Evolutionary conservation across 208 protist genomes (phyloP).

Genomic region (Leishmania braziliensis): DNA sequence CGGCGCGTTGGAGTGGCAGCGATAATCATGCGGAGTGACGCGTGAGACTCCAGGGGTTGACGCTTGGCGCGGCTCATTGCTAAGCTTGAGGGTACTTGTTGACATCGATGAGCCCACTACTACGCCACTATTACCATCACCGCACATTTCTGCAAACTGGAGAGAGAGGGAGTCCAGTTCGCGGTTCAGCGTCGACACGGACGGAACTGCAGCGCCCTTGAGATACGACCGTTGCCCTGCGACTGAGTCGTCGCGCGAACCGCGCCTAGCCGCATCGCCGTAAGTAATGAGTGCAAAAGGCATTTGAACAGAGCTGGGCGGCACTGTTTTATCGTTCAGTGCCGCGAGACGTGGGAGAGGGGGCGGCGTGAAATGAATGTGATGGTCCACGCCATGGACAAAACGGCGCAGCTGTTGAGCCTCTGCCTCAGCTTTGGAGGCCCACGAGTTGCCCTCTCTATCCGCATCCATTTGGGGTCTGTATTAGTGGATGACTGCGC

Average conservation of each 20-base stretch:
- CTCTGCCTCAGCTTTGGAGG: constrained; percentile 17
- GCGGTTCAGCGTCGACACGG: constrained; percentile 23
- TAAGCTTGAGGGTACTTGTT: not conserved
- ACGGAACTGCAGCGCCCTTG: constrained; percentile 12
- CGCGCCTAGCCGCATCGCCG: not conserved
- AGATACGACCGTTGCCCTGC: not conserved
- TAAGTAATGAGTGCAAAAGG: not conserved
- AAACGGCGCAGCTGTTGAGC: constrained; percentile 25
- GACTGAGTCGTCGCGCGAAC: not conserved
- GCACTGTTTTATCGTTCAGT: not conserved
- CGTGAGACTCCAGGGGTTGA: constrained; percentile 21
- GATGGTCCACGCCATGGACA: not conserved
- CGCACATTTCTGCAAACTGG: constrained; percentile 18
- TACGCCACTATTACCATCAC: not conserved
- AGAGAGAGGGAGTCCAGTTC: constrained; percentile 27
- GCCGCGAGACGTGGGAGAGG: not conserved
- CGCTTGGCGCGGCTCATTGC: constrained; percentile 8
- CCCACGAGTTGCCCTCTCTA: constrained; percentile 8
- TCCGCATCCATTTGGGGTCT: constrained; percentile 1
- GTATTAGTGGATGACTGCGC: not conserved
- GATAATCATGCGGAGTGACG: not conserved
- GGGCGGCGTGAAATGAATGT: not conserved
- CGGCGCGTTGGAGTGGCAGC: not conserved
- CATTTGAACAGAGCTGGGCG: not conserved
- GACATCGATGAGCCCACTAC: not conserved